Evolutionary conservation across 345 rosid species (phyloP).

Genomic region (Rhizophora mangle): DNA sequence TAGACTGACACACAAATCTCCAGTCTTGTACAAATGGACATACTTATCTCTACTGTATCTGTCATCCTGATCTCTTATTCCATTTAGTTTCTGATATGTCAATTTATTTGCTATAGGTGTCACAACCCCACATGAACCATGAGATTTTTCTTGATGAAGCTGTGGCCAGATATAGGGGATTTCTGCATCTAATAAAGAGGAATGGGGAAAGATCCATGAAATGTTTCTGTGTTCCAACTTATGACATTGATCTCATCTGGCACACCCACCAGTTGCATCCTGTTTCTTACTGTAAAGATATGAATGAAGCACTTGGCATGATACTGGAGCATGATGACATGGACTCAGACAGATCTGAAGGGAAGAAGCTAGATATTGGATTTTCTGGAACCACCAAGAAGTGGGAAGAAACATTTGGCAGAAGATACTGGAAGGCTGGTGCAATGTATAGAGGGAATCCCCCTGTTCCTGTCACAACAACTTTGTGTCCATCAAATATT

Average conservation of each 20-base stretch:
- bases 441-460: conserved; percentile 80
- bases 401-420: conserved; percentile 84
- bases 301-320: conserved; percentile 56
- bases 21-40: no score
- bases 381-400: conserved; percentile 76
- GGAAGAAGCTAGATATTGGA: conserved; percentile 80
- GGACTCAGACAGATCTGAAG: conserved; percentile 85
- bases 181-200: conserved; percentile 73
- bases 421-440: conserved; percentile 87
- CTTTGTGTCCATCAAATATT: conserved; percentile 38
- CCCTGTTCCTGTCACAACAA: conserved; percentile 60
- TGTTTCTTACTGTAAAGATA: conserved; percentile 62
- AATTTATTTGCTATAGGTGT: conserved; percentile 49
- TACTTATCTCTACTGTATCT: no score
- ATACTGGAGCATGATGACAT: conserved; percentile 90
- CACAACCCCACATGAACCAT: conserved; percentile 54
- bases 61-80: not conserved
- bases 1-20: no score
- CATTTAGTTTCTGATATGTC: not conserved
- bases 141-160: conserved; percentile 75
- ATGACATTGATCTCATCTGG: conserved; percentile 96
- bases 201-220: conserved; percentile 61
- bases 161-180: conserved; percentile 89
- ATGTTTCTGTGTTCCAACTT: conserved; percentile 85
- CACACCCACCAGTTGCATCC: conserved; percentile 96